Base-by-base conservation (phyloP, 305 asterid genomes). In the Solanum hybrid region DNA sequence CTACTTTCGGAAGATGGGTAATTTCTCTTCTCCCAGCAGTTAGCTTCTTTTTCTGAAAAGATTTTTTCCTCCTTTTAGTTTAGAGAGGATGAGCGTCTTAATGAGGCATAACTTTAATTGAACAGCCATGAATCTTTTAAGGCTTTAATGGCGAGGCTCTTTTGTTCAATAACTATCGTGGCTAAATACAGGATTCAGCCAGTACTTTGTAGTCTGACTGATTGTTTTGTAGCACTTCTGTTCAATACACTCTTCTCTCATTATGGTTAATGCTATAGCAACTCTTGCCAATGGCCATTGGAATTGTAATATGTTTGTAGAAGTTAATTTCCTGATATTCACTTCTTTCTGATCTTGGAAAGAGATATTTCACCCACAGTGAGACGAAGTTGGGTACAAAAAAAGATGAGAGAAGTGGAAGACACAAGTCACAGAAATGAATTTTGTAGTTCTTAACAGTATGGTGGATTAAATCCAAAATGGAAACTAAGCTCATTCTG, bases 1-100 rank as follows among this genome's bases (percentile, higher is more conserved):
- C 72, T 97, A 96, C 94, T 97, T 96, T 92, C 96, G 99, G 85
- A 95, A 97, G 92, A 96, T 97, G 98, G 99, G 99, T 97, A 94
- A 92, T 87, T 87, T 93, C 22, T 90, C 90, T 82, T 90, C 66
- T 51, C 87, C 29, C 75, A 45, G 31, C 42, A 29, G 75, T 64
- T 84, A 26, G 37, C 86, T 81, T 81, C 60, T 17, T 1, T 17
- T 10, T 22, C 31, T 35, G 22, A 51, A 85, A 85, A 56, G 29
- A 31, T 56, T 29, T 35, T 56, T 51, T 85, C 45, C 76, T 51
- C 75, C 19, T 31, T 42, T 51, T 29, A 84, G 42, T 84, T 64
- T 32, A 45, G 29, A 15, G 72, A 29, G 69, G 32, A 42, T 82
- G 64, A 29, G 17, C 7, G 37, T 45, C 26, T 80, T 45, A 42